These are phyloP conservation scores for Neurospora sp. DNA, from an alignment of 495 filamentous ascomycete genomes.

Conservation along the genomic window DNA sequence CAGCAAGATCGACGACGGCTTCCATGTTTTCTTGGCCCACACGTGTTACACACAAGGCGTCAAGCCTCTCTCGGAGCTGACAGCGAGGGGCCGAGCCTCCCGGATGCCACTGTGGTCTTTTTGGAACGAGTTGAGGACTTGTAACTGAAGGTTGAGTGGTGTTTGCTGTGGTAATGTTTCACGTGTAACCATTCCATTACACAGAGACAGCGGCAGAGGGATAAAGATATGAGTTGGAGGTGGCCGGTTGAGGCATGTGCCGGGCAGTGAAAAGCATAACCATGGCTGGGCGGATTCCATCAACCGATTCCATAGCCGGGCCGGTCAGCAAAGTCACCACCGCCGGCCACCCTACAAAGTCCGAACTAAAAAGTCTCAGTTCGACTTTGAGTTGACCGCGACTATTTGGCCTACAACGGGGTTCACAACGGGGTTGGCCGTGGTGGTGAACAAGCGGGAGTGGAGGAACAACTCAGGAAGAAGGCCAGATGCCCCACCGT, in stretches of 20 bases:
- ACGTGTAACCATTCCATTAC: neutral
- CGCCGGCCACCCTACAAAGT: neutral
- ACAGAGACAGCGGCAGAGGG: neutral
- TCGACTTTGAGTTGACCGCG: neutral
- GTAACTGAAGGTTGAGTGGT: neutral
- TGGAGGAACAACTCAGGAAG: neutral
- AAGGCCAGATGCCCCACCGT: slow-evolving; percentile 3
- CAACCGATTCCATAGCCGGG: neutral
- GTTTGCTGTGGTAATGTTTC: neutral
- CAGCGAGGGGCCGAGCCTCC: neutral
- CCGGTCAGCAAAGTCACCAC: neutral
- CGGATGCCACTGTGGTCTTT: neutral
- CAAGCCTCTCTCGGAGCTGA: neutral
- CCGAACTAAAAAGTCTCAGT: neutral
- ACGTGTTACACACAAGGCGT: neutral
- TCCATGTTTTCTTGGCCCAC: neutral
- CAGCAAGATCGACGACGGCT: neutral
- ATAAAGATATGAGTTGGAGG: neutral
- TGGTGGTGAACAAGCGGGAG: neutral
- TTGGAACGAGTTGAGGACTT: neutral
- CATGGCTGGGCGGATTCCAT: neutral
- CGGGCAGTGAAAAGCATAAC: neutral
- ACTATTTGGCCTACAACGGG: neutral
- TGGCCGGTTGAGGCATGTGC: neutral
- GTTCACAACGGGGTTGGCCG: neutral